Conservation (phyloP, 306 rosid genomes). For the Chamaecrista fasciculata region DNA sequence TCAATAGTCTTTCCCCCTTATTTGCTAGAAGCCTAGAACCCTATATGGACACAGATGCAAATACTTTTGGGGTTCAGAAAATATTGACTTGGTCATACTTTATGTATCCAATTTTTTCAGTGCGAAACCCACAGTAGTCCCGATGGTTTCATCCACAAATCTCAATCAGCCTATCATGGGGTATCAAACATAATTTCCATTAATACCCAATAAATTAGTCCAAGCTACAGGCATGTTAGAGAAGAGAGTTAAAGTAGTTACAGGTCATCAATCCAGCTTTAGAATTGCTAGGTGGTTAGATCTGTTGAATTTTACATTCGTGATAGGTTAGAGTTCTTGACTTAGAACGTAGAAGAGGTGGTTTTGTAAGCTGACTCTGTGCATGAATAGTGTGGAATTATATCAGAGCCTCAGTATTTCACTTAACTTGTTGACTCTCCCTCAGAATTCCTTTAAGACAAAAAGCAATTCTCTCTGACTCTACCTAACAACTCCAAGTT, state of each 20-base stretch:
- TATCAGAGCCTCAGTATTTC: too few species aligned
- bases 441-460: too few species aligned
- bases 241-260: too few species aligned
- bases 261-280: too few species aligned
- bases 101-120: not conserved
- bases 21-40: slow-evolving; percentile 23
- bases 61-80: not conserved
- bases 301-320: too few species aligned
- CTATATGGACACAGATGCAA: slow-evolving; percentile 21
- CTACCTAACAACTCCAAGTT: too few species aligned
- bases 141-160: not conserved
- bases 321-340: too few species aligned
- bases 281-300: too few species aligned
- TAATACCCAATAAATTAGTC: not conserved
- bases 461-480: not conserved
- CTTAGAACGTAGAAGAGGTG: too few species aligned
- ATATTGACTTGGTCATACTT: not conserved
- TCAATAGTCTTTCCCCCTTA: not conserved
- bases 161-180: not conserved
- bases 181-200: slow-evolving; percentile 1
- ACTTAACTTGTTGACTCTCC: too few species aligned
- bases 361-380: too few species aligned
- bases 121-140: not conserved
- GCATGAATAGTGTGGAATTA: too few species aligned
- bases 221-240: not conserved